Evolutionary conservation across 257 asterid genomes (phyloP), one percentile per base, ranked within the genome.

Genomic region (Petrea volubilis): DNA sequence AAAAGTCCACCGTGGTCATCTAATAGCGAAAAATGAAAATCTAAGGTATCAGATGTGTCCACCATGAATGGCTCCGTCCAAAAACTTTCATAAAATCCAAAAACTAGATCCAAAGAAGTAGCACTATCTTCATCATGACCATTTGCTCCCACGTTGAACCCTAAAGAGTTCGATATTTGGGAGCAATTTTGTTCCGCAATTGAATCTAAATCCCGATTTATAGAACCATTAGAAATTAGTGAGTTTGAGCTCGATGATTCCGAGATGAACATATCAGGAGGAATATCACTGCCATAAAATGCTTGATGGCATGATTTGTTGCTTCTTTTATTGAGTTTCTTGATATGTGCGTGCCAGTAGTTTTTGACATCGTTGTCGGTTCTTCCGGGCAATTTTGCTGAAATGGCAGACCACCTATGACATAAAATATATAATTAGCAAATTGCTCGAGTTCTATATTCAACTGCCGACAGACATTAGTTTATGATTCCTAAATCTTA

Each of bases 171-270:
- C 53, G 24, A 47, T 17, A 2, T 17, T 4, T 9, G 6, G n/a
- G 24, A 47, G 53, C 53, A 47, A 47, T 15, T 47, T 47, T 15
- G 15, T 15, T 15, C 52, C 38, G 38, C 3, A 31, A 7, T 2
- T 31, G 25, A 49, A 18, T 5, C 25, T 2, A 49, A 18, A 49
- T 49, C 25, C 24, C 8, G 4, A 7, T 18, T 47, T 3, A 31
- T 7, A 31, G 38, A n/a, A n/a, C n/a, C 62, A 71, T 36, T 50
- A 12, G 67, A 72, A 61, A 62, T 56, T 40, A 46, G 46, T 8
- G 77, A 62, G 29, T 18, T 72, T 0, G 60, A 73, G 60, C 36
- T 73, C 1, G 77, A 73, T 11, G 77, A 63, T 63, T 72, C 77
- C 20, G 63, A 29, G 15, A 72, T 72, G 46, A 55, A 73, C 53